phyloP scores from a whole-genome alignment of 2,329 filamentous ascomycete species.

The Penicillium aurantiogriseum region DNA sequence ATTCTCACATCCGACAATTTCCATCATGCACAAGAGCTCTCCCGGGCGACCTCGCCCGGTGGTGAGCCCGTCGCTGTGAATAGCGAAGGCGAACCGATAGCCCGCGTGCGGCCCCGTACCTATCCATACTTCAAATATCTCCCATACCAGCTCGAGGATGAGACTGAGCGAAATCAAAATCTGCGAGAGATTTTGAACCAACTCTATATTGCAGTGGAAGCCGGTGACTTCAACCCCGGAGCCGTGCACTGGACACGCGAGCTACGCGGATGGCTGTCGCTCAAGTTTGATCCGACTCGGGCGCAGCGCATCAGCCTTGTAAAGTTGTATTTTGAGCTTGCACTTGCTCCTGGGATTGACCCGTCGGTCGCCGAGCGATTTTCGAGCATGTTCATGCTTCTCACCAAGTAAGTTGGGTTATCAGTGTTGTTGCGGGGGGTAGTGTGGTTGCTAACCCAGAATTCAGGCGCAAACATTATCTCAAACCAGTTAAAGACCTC shows the following conservation, averaged over 20 bases:
- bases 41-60: constrained; percentile 82
- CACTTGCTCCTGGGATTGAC: constrained; percentile 86
- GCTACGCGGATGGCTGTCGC: constrained; percentile 87
- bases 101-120: constrained; percentile 74
- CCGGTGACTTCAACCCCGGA: constrained; percentile 90
- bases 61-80: constrained; percentile 50
- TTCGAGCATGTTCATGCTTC: constrained; percentile 89
- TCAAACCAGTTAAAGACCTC: constrained; percentile 87
- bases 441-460: constrained; percentile 20
- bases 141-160: constrained; percentile 83
- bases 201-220: constrained; percentile 85
- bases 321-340: constrained; percentile 89
- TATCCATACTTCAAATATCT: constrained; percentile 91
- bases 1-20: constrained; percentile 42
- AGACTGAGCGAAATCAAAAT: constrained; percentile 71
- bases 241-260: constrained; percentile 97
- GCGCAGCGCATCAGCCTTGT: constrained; percentile 80
- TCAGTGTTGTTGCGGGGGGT: background rate
- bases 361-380: constrained; percentile 80
- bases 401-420: constrained; percentile 73
- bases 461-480: constrained; percentile 84
- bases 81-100: constrained; percentile 58
- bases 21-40: constrained; percentile 63
- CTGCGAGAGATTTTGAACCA: constrained; percentile 87
- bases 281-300: constrained; percentile 95